These are phyloP conservation scores for Kandelia obovata DNA, from an alignment of 345 rosid genomes.

Conservation along the genomic window DNA sequence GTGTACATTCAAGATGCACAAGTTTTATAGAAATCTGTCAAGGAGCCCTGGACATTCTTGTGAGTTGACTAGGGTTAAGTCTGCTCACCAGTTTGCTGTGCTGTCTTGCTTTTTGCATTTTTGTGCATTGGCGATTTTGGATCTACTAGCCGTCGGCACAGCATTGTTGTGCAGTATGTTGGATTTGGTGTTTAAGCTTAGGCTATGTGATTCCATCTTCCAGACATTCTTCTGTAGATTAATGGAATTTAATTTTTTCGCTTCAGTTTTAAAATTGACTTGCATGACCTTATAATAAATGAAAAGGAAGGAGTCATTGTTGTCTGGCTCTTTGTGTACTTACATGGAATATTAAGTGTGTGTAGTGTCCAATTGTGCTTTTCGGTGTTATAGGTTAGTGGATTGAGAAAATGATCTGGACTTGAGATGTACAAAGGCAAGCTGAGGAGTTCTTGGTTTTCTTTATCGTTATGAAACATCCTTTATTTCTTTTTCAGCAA, in stretches of 20 bases:
- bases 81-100: not conserved
- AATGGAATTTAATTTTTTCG: not conserved
- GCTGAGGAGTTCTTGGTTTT: too few relatives aligned
- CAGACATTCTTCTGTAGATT: not conserved
- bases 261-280: not conserved
- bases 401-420: too few relatives aligned
- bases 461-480: too few relatives aligned
- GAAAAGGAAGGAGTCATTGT: too few relatives aligned
- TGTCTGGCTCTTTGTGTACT: too few relatives aligned
- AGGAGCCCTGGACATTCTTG: not conserved
- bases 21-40: not conserved
- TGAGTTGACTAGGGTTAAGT: not conserved
- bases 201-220: not conserved
- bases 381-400: too few relatives aligned
- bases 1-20: not conserved
- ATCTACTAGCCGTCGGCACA: too few relatives aligned
- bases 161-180: not conserved
- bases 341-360: too few relatives aligned
- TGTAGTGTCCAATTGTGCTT: too few relatives aligned
- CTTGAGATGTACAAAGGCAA: too few relatives aligned
- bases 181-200: not conserved
- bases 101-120: not conserved
- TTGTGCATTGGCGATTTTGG: too few relatives aligned
- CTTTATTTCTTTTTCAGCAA: too few relatives aligned
- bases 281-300: not conserved